Base-by-base conservation (phyloP, 306 rosid species). In the Quercus glauca region DNA sequence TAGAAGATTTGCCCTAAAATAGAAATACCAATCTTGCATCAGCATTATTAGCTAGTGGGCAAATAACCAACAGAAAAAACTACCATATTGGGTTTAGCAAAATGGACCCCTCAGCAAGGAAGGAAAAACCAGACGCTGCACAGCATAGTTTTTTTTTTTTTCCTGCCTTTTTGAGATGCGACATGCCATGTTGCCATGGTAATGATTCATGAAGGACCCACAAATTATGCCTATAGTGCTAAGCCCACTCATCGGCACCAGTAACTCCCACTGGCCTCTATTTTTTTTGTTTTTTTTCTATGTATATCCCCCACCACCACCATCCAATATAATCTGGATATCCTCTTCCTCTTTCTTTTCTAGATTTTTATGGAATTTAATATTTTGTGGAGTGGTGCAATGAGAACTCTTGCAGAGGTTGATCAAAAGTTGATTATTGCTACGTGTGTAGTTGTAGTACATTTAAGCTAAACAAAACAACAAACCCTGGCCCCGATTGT, bases 121-220 rank as follows among this genome's bases (percentile, higher is more conserved):
- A 68, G 73, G 53, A 75, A 78, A 88, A 78, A 80, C 87, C 73
- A 76, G 86, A 69, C 71, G 86, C 78, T 69, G 82, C 67, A 41
- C 23, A 14, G 31, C 1, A 71, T 19, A 76, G 2, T 1, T 20
- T 21, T 21, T 2, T 57, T 35, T 5, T 9, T 2, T 18, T 5
- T 9, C 23, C 17, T 1, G 18, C 70, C 63, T 81, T 85, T 73
- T 13, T 41, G 21, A 28, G 89, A 90, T 69, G 84, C 68, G 90
- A 88, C 87, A 51, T 56, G 78, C 60, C 77, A 81, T 65, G 28
- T 68, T 63, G 86, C 49, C 73, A 52, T 53, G 82, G 77, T 77
- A 84, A 87, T 87, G 90, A 86, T 89, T 91, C 92, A 84, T 68
- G 65, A 8, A n/a, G 90, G 93, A 49, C 91, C 93, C 88, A 82